phyloP scores from a whole-genome alignment of 2,329 filamentous ascomycete genomes.

The Chaetomiaceae sp. region DNA sequence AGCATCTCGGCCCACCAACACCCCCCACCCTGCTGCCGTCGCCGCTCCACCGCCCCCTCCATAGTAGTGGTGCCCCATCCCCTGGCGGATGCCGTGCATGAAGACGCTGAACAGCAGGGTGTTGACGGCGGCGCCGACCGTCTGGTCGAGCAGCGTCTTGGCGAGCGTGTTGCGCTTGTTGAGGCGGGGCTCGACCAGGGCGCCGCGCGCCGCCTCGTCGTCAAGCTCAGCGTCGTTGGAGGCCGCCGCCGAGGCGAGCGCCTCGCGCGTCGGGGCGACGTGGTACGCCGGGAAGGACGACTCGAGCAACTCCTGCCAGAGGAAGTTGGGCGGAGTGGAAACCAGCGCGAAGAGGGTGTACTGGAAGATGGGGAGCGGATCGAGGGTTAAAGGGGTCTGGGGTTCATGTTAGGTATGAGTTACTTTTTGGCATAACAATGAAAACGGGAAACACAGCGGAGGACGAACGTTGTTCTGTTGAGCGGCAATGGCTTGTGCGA shows the following conservation, averaged over 20 bases:
- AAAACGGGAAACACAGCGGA: background rate
- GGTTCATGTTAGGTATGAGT: background rate
- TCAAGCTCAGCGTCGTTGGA: constrained; percentile 38
- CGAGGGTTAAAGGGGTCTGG: constrained; percentile 55
- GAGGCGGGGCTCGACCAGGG: constrained; percentile 44
- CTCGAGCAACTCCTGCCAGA: constrained; percentile 79
- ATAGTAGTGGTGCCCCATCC: constrained; percentile 39
- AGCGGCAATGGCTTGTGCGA: constrained; percentile 64
- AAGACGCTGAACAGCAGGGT: constrained; percentile 48
- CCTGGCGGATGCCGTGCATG: constrained; percentile 47
- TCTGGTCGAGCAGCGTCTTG: constrained; percentile 47
- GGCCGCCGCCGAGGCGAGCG: no score
- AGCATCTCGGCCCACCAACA: constrained; percentile 29
- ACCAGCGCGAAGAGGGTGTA: constrained; percentile 70
- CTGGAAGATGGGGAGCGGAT: constrained; percentile 64
- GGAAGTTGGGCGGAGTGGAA: constrained; percentile 73
- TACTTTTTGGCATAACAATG: background rate
- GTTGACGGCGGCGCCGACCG: constrained; percentile 50
- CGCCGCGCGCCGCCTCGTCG: constrained; percentile 24
- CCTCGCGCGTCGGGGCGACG: no score
- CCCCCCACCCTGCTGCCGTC: constrained; percentile 25
- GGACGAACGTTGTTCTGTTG: constrained; percentile 51
- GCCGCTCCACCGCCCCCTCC: constrained; percentile 21
- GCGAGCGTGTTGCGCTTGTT: constrained; percentile 44
- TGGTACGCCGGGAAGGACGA: constrained; percentile 62